Evolutionary conservation across 208 protist species (phyloP).

Genomic region (Trypanosoma vivax): DNA sequence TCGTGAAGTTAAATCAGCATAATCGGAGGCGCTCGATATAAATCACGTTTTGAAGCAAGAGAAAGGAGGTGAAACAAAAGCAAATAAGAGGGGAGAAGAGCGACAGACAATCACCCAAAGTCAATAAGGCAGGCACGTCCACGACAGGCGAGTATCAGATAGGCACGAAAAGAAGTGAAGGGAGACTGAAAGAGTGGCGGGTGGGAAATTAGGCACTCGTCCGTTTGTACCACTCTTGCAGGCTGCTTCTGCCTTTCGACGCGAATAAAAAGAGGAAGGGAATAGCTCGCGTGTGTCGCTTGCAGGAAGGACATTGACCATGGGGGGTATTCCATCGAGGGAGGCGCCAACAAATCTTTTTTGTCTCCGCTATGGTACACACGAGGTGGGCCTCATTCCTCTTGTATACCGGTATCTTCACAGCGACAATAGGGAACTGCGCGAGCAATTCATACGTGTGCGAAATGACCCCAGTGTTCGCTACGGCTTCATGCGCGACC

Average conservation of each 20-base stretch:
- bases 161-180: neutral
- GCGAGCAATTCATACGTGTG: slow-evolving; percentile 53
- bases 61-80: slow-evolving; percentile 10
- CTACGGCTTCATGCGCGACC: slow-evolving; percentile 50
- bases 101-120: slow-evolving; percentile 1
- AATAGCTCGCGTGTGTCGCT: too few relatives aligned
- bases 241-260: too few relatives aligned
- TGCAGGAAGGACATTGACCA: slow-evolving; percentile 7
- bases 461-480: slow-evolving; percentile 70
- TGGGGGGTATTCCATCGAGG: slow-evolving; percentile 49
- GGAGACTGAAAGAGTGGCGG: neutral
- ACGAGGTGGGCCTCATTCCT: slow-evolving; percentile 65
- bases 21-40: too few relatives aligned
- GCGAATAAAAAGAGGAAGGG: too few relatives aligned
- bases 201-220: neutral
- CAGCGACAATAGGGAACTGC: slow-evolving; percentile 26
- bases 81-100: neutral
- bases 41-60: slow-evolving; percentile 8
- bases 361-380: slow-evolving; percentile 64
- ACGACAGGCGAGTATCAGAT: neutral
- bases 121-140: neutral
- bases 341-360: slow-evolving; percentile 40
- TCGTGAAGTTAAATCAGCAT: too few relatives aligned
- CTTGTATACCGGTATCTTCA: slow-evolving; percentile 43
- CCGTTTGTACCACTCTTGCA: slow-evolving; percentile 10